Evolutionary conservation across 371 early-diverging fungal genomes (phyloP), one percentile per base, ranked within the genome.

Genomic region (Circinella umbellata): DNA sequence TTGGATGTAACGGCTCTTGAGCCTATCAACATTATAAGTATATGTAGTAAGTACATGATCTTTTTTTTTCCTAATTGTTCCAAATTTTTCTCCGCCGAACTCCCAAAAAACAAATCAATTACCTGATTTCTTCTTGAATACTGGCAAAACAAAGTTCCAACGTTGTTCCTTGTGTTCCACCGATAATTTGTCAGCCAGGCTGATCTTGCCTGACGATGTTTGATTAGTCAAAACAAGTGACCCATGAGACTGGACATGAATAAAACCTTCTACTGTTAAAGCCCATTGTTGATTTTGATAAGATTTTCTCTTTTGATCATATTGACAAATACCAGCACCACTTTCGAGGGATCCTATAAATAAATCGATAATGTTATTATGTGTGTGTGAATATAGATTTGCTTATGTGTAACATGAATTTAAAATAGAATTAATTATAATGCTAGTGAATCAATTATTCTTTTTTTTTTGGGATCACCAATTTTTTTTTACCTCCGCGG

Each of bases 91-190:
- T 18, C 5, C 6, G 20, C 18, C 4, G 63, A 27, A 1, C 14
- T 47, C 47, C 34, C 65, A 51, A 59, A 18, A 62, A 53, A 67
- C 7, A 35, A 15, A 47, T 46, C 8, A 49, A 18, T 13, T 74
- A 74, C 79, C 67, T 73, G 66, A 69, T 66, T 83, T 80, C 69
- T 83, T 83, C 66, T 81, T 83, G 68, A 81, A 81, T 8, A 80
- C 81, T 51, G 84, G 84, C 46, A 83, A 64, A 51, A 83, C 81
- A 69, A 83, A 83, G 54, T 80, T 81, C 84, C 84, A 83, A 9
- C 77, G 78, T 63, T 83, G 84, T n/a, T 73, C 75, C 65, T 83
- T 80, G 65, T 71, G 68, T 39, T 74, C 77, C 10, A 68, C 72
- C 36, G 76, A 53, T 53, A 68, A 70, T 59, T 70, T 76, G 46